phyloP scores from a whole-genome alignment of 2,329 filamentous ascomycete genomes.

The Chaetomium sp. region DNA sequence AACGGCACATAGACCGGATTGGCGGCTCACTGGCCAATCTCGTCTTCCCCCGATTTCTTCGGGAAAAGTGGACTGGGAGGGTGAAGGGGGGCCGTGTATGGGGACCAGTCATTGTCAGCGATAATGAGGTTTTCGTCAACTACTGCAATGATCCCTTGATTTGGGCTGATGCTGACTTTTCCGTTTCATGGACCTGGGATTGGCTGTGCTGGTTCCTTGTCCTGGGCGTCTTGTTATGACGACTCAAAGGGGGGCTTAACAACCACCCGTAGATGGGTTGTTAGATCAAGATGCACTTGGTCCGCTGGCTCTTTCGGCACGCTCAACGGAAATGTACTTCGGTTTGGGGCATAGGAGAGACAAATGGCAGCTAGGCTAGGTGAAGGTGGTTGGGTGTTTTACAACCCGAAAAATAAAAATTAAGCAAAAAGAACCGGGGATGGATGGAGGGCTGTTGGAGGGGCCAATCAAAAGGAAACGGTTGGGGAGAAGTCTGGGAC shows the following conservation, averaged over 20 bases:
- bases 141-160: too few species aligned
- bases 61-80: not conserved
- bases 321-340: conserved; percentile 2
- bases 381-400: not conserved
- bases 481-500: not conserved
- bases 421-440: not conserved
- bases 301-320: not conserved
- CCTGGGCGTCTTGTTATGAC: too few species aligned
- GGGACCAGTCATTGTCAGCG: not conserved
- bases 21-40: conserved; percentile 17
- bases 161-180: too few species aligned
- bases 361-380: not conserved
- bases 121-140: not conserved
- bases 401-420: not conserved
- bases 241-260: too few species aligned
- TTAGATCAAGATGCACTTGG: not conserved
- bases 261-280: too few species aligned
- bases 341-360: not conserved
- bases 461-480: not conserved
- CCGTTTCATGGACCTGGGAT: too few species aligned
- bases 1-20: conserved; percentile 23
- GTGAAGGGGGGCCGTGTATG: not conserved
- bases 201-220: too few species aligned
- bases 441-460: not conserved
- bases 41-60: not conserved